phyloP scores from a whole-genome alignment of 148 eudicot species.

The Rhododendron molle region DNA sequence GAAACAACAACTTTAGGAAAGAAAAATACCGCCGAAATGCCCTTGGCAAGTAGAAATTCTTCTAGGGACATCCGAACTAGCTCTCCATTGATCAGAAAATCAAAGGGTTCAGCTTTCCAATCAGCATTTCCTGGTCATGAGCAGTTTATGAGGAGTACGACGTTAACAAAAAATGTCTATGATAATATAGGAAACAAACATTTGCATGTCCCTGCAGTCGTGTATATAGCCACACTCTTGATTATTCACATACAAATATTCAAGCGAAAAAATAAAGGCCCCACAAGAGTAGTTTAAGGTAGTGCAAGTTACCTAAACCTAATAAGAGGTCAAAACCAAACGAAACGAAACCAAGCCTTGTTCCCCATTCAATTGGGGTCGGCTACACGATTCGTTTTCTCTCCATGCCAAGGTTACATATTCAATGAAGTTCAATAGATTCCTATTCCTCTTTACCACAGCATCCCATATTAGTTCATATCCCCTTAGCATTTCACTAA shows the following conservation, averaged over 20 bases:
- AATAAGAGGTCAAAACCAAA: background rate
- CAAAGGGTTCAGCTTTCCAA: slow-evolving; percentile 75
- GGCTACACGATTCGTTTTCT: background rate
- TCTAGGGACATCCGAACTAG: slow-evolving; percentile 86
- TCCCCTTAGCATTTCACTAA: background rate
- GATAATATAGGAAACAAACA: background rate
- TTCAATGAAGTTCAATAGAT: background rate
- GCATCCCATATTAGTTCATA: background rate
- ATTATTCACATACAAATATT: background rate
- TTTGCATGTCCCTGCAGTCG: background rate
- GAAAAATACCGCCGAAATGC: slow-evolving; percentile 68
- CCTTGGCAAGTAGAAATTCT: slow-evolving; percentile 81
- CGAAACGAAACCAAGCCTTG: background rate
- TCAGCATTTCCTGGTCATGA: slow-evolving; percentile 49
- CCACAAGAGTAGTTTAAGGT: no score
- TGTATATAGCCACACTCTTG: background rate
- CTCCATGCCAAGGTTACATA: background rate
- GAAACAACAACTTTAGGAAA: background rate
- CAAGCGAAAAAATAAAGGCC: background rate
- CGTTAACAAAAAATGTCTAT: background rate
- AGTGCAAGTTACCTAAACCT: background rate
- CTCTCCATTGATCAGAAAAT: slow-evolving; percentile 82
- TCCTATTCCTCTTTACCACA: background rate
- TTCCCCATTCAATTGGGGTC: background rate
- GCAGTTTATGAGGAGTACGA: background rate